Evolutionary conservation across 1,284 basidiomycete species (phyloP).

Genomic region (Apiotrichum gracile): DNA sequence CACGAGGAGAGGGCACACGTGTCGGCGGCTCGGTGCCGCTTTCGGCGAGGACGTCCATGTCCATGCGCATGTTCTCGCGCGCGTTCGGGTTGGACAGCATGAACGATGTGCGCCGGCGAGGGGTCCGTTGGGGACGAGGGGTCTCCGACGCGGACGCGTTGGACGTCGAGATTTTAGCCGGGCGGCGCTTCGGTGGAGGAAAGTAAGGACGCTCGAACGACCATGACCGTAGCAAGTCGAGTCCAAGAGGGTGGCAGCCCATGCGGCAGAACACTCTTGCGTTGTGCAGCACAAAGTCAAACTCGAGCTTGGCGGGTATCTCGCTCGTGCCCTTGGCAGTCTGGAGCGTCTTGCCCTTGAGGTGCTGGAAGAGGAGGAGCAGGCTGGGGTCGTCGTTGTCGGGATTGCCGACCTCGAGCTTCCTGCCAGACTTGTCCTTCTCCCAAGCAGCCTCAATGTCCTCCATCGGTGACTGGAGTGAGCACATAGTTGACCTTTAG

Average conservation of each 20-base stretch:
- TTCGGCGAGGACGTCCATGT: conserved; percentile 63
- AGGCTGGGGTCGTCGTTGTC: conserved; percentile 51
- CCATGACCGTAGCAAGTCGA: conserved; percentile 82
- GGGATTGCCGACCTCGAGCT: conserved; percentile 54
- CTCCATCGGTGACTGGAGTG: conserved; percentile 33
- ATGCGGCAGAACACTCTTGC: conserved; percentile 84
- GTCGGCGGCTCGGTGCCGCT: conserved; percentile 55
- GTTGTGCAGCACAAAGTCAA: conserved; percentile 88
- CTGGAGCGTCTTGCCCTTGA: conserved; percentile 82
- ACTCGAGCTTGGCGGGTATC: conserved; percentile 77
- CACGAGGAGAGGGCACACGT: conserved; percentile 51
- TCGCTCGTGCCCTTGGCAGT: conserved; percentile 84
- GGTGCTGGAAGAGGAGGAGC: conserved; percentile 80
- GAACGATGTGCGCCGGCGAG: conserved; percentile 49
- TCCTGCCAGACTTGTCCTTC: too few relatives aligned
- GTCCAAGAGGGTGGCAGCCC: conserved; percentile 88
- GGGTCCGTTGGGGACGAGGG: neutral
- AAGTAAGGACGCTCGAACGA: conserved; percentile 69
- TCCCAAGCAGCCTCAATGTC: conserved; percentile 6
- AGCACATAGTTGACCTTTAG: neutral
- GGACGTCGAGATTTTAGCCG: neutral
- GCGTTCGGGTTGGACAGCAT: conserved; percentile 55
- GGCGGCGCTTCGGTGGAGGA: conserved; percentile 21
- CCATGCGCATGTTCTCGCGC: conserved; percentile 69
- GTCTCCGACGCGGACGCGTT: neutral